Evolutionary conservation across 2,329 filamentous ascomycete genomes (phyloP).

Genomic region (Teratosphaeriaceae sp.): DNA sequence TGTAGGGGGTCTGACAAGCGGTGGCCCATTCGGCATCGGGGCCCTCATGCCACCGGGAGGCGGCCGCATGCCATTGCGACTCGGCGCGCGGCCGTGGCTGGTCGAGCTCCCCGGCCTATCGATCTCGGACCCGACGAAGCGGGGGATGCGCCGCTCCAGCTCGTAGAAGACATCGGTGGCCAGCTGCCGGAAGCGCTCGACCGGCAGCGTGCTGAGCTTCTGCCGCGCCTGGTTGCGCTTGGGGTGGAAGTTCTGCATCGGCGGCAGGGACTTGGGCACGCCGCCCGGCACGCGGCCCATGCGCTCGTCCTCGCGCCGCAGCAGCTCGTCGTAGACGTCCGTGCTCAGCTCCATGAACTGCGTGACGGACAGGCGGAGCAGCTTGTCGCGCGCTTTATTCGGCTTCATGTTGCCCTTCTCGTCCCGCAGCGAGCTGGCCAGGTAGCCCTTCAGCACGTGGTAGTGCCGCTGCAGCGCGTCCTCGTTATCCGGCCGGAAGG

Average conservation of each 20-base stretch:
- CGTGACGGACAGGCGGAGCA: slow-evolving; percentile 78
- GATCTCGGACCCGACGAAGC: slow-evolving; percentile 65
- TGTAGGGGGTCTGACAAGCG: slow-evolving; percentile 14
- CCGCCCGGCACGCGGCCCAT: slow-evolving; percentile 40
- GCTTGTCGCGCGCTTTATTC: slow-evolving; percentile 90
- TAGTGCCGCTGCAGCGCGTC: slow-evolving; percentile 76
- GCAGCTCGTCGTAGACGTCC: slow-evolving; percentile 92
- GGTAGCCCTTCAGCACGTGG: slow-evolving; percentile 66
- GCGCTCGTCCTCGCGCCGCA: slow-evolving; percentile 68
- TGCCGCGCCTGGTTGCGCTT: slow-evolving; percentile 98
- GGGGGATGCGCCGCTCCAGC: slow-evolving; percentile 80
- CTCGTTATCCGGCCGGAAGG: slow-evolving; percentile 46
- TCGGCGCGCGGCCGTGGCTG: slow-evolving; percentile 31
- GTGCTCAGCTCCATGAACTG: slow-evolving; percentile 98
- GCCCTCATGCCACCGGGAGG: slow-evolving; percentile 26
- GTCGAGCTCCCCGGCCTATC: slow-evolving; percentile 64
- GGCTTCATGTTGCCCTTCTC: slow-evolving; percentile 67
- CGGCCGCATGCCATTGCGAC: slow-evolving; percentile 30
- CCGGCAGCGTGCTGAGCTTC: slow-evolving; percentile 83
- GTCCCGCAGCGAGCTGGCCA: slow-evolving; percentile 64
- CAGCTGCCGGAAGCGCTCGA: slow-evolving; percentile 80
- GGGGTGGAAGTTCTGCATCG: slow-evolving; percentile 87
- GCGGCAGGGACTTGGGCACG: slow-evolving; percentile 66
- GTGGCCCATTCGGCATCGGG: slow-evolving; percentile 15
- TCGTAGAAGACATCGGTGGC: slow-evolving; percentile 96